Conservation (phyloP, 73 alveolate genomes). For the Paramecium biaurelia region DNA sequence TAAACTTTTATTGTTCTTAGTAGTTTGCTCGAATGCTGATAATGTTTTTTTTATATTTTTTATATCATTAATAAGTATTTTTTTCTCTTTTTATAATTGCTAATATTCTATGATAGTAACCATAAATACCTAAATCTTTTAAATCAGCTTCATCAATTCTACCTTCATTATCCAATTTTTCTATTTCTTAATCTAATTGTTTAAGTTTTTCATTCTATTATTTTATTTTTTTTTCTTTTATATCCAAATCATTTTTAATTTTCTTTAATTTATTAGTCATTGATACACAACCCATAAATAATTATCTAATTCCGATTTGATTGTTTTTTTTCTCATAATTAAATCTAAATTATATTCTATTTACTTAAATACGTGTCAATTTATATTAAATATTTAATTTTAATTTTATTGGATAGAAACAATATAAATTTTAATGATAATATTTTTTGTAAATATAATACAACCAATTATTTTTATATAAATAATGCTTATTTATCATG, state of each 20-base stretch:
- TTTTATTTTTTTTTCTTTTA: neutral
- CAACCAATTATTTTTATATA: too few relatives aligned
- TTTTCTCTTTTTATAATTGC: neutral
- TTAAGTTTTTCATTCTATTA: neutral
- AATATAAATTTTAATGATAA: too few relatives aligned
- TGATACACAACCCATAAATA: neutral
- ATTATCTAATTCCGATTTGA: too few relatives aligned
- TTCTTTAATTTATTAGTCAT: neutral
- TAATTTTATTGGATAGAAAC: too few relatives aligned
- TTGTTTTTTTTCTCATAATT: neutral
- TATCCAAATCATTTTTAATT: neutral
- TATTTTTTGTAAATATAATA: too few relatives aligned
- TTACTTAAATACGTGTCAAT: too few relatives aligned
- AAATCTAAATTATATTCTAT: neutral
- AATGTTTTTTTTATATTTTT: neutral
- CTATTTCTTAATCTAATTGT: neutral
- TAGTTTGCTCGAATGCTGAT: neutral
- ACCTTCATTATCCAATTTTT: neutral
- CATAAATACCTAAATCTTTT: neutral
- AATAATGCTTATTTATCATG: neutral
- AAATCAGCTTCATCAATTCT: neutral
- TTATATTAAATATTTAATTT: too few relatives aligned
- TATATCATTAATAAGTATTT: neutral
- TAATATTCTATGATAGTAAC: neutral
- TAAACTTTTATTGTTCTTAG: too few relatives aligned